Percentiles rank a stretch among this genome's conserved stretches.
phyloP scores from a whole-genome alignment of 2,329 filamentous ascomycete genomes.

The Fusarium nanum region DNA sequence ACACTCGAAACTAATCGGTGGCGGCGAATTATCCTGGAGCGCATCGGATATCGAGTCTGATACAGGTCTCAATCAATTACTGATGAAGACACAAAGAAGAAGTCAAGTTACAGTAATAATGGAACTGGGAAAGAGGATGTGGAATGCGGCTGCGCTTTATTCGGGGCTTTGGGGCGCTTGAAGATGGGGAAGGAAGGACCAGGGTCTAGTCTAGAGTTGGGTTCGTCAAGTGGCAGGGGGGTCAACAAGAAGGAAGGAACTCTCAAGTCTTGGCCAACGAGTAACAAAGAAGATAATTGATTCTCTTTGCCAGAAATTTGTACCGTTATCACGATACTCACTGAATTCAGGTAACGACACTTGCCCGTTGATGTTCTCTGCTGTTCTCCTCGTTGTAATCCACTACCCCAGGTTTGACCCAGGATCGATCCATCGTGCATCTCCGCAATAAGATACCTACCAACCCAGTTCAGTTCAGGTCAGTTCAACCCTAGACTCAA shows the following conservation, averaged over 20 bases:
- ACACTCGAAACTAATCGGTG: conserved; percentile 8
- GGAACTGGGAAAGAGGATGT: neutral
- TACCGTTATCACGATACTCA: neutral
- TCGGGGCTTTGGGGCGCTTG: conserved; percentile 19
- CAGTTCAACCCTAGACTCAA: neutral
- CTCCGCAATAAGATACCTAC: conserved; percentile 24
- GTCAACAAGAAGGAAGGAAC: neutral
- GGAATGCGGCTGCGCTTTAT: conserved; percentile 29
- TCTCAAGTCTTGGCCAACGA: neutral
- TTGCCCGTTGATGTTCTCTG: neutral
- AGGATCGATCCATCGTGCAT: conserved; percentile 15
- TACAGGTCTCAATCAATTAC: neutral
- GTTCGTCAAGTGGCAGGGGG: neutral
- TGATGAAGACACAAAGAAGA: neutral
- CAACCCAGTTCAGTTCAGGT: neutral
- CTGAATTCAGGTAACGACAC: neutral
- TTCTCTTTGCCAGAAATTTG: neutral
- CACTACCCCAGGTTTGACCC: neutral
- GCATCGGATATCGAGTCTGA: conserved; percentile 1
- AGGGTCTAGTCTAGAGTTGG: neutral
- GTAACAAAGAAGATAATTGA: neutral
- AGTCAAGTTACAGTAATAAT: neutral
- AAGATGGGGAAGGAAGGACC: conserved; percentile 25
- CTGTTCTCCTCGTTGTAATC: neutral
- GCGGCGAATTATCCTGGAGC: conserved; percentile 3